A percentile compares a stretch with the other conserved stretches of the same genome.
These are phyloP conservation scores for Antrodiella citrinella DNA, from an alignment of 768 basidiomycete species.

Conservation along the genomic window DNA sequence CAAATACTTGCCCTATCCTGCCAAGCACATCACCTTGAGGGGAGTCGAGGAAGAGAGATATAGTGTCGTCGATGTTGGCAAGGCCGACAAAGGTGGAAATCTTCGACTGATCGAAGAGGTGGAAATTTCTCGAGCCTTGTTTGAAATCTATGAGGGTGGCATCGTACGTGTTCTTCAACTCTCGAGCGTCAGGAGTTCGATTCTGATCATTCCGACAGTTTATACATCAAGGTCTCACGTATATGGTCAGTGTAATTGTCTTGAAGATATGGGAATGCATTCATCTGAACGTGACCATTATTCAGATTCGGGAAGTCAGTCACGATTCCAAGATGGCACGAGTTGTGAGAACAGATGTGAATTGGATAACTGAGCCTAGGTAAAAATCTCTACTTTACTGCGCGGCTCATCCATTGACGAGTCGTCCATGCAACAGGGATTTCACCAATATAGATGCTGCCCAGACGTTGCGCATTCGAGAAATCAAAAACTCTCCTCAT, in stretches of 20 bases:
- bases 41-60: constrained; percentile 76
- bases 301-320: constrained; percentile 67
- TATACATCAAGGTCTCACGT: constrained; percentile 81
- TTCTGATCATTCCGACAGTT: constrained; percentile 39
- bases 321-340: constrained; percentile 72
- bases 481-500: constrained; percentile 47
- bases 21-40: constrained; percentile 64
- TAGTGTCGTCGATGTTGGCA: constrained; percentile 57
- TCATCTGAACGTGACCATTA: constrained; percentile 1
- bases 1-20: constrained; percentile 71
- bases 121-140: constrained; percentile 75
- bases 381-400: not conserved
- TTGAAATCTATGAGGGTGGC: constrained; percentile 86
- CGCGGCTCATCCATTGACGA: not conserved
- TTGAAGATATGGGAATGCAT: no score
- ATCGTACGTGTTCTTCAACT: constrained; percentile 40
- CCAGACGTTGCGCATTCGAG: constrained; percentile 66
- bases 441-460: constrained; percentile 68
- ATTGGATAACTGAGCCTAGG: constrained; percentile 58
- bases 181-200: not conserved
- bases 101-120: constrained; percentile 66
- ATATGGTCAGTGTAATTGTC: constrained; percentile 64
- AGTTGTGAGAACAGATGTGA: constrained; percentile 67
- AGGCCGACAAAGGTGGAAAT: constrained; percentile 26
- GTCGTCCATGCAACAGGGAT: no score